Percentiles rank a stretch among this genome's conserved stretches.
These are phyloP conservation scores for Chytriomyces confervae DNA, from an alignment of 192 early-diverging fungal species.

Conservation along the genomic window DNA sequence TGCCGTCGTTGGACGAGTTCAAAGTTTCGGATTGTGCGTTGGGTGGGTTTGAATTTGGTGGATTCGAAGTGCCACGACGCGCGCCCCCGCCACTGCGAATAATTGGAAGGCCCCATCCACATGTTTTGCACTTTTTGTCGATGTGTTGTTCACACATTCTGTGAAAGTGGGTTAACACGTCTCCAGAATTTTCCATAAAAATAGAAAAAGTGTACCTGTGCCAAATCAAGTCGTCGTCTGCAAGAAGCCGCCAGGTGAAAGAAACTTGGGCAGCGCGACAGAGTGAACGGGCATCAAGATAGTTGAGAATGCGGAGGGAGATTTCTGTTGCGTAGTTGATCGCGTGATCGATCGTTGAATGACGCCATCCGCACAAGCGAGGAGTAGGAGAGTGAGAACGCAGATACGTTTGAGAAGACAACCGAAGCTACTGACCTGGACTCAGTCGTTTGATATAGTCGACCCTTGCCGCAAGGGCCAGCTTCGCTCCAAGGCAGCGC, in stretches of 20 bases:
- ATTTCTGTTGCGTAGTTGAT: constrained; percentile 70
- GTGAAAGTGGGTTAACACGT: not conserved
- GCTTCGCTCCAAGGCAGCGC: constrained; percentile 31
- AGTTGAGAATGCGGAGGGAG: constrained; percentile 82
- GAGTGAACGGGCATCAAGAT: constrained; percentile 88
- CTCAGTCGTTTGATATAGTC: constrained; percentile 14
- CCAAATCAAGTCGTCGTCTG: constrained; percentile 95
- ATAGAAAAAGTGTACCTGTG: constrained; percentile 52
- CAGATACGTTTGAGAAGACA: not conserved
- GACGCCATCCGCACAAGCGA: too few relatives aligned
- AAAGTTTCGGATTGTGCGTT: not conserved
- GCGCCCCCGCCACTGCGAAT: constrained; percentile 16
- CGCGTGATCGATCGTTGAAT: constrained; percentile 12
- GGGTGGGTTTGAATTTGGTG: not conserved
- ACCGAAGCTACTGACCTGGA: not conserved
- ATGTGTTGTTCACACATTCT: constrained; percentile 98
- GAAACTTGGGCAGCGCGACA: constrained; percentile 91
- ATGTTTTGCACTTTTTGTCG: constrained; percentile 91
- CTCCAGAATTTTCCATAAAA: not conserved
- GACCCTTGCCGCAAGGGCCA: constrained; percentile 18
- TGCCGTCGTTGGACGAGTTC: too few relatives aligned
- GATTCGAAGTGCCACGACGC: not conserved
- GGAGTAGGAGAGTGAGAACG: too few relatives aligned
- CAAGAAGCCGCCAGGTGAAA: constrained; percentile 77
- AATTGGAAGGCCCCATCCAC: constrained; percentile 85